phyloP scores from a whole-genome alignment of 495 filamentous ascomycete species.

The Durotheca rogersii region DNA sequence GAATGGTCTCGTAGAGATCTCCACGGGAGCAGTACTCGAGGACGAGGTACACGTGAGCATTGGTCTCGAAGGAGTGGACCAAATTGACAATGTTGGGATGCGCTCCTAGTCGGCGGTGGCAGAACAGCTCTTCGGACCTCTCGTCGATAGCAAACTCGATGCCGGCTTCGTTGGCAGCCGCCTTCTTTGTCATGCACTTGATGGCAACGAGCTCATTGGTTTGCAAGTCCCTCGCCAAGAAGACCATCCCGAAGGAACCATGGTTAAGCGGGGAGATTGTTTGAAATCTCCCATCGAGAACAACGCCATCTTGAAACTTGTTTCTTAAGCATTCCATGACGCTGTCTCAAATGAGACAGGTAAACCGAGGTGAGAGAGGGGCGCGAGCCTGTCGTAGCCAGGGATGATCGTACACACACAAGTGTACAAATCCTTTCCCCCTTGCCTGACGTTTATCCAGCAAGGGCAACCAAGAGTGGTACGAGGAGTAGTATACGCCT shows the following conservation, averaged over 20 bases:
- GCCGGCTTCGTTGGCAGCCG: slow-evolving; percentile 53
- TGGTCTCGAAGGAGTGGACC: slow-evolving; percentile 87
- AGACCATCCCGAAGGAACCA: slow-evolving; percentile 98
- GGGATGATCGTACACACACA: slow-evolving; percentile 41
- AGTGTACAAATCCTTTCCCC: slow-evolving; percentile 18
- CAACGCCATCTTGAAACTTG: slow-evolving; percentile 67
- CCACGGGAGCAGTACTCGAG: slow-evolving; percentile 96
- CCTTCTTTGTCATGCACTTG: slow-evolving; percentile 87
- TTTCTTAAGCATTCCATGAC: slow-evolving; percentile 79
- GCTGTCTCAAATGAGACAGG: slow-evolving; percentile 35
- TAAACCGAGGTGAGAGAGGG: slow-evolving; percentile 23
- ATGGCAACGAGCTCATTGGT: slow-evolving; percentile 83
- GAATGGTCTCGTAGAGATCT: slow-evolving; percentile 96
- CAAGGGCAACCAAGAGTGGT: slow-evolving; percentile 27
- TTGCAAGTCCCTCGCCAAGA: slow-evolving; percentile 76
- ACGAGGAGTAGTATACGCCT: slow-evolving; percentile 26
- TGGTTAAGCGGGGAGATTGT: slow-evolving; percentile 94
- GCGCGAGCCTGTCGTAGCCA: slow-evolving; percentile 23
- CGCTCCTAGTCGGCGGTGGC: slow-evolving; percentile 72
- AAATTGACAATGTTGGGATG: slow-evolving; percentile 96
- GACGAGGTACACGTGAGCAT: slow-evolving; percentile 84
- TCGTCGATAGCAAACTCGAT: slow-evolving; percentile 69
- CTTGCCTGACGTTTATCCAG: slow-evolving; percentile 41
- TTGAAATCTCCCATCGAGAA: slow-evolving; percentile 83
- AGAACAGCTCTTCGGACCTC: slow-evolving; percentile 80